A percentile compares a stretch with the other conserved stretches of the same genome.
Evolutionary conservation across 2,329 filamentous ascomycete species (phyloP).

Genomic region (Penicillium occitanis): DNA sequence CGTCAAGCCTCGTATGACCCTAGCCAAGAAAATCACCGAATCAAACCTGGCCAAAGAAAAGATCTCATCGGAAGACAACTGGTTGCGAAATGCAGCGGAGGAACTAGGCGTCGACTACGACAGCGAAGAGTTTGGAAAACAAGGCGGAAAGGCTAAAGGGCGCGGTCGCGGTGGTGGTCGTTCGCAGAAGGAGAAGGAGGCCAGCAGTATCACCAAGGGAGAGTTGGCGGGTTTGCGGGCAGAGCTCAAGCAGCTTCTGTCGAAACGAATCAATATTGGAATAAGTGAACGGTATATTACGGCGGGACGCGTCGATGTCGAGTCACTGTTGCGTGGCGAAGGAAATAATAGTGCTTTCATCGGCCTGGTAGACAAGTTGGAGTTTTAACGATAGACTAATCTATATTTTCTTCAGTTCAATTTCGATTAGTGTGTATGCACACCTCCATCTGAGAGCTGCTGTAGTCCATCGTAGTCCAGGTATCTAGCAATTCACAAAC

Average conservation of each 20-base stretch:
- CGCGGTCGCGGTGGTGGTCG: slow-evolving; percentile 73
- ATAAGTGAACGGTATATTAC: slow-evolving; percentile 86
- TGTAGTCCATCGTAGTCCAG: neutral
- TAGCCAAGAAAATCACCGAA: slow-evolving; percentile 88
- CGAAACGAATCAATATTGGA: slow-evolving; percentile 76
- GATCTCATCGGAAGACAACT: slow-evolving; percentile 76
- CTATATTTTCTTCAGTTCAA: neutral
- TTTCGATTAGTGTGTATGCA: neutral
- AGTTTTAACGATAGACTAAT: slow-evolving; percentile 29
- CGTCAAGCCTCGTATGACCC: slow-evolving; percentile 71
- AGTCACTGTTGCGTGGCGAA: slow-evolving; percentile 65
- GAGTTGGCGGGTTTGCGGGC: slow-evolving; percentile 70
- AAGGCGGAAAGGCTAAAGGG: slow-evolving; percentile 61
- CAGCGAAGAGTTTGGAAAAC: slow-evolving; percentile 74
- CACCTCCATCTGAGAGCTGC: neutral
- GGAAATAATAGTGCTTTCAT: slow-evolving; percentile 66
- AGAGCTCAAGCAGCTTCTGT: slow-evolving; percentile 69
- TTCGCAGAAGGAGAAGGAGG: slow-evolving; percentile 72
- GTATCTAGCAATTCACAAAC: neutral
- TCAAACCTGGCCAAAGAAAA: slow-evolving; percentile 83
- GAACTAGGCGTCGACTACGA: slow-evolving; percentile 95
- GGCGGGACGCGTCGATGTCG: slow-evolving; percentile 78
- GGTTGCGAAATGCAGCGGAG: slow-evolving; percentile 80
- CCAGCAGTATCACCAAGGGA: slow-evolving; percentile 65
- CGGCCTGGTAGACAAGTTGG: slow-evolving; percentile 54